Conservation (phyloP, 1,284 basidiomycete species). For the Boletellus sp. region DNA sequence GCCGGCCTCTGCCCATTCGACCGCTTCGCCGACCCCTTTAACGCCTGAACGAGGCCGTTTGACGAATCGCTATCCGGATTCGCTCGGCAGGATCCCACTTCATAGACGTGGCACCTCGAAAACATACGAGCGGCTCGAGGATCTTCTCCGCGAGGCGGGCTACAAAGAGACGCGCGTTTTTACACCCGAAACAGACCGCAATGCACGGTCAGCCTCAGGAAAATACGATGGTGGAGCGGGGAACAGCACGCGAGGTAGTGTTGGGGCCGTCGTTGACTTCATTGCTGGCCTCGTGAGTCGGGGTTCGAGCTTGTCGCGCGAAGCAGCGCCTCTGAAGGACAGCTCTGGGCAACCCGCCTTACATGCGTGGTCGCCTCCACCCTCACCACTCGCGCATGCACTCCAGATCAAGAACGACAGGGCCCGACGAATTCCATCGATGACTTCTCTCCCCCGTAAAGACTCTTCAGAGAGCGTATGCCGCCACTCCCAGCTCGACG, state of each 20-base stretch:
- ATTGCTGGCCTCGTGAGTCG: conserved; percentile 51
- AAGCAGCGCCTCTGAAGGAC: conserved; percentile 9
- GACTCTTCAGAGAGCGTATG: conserved; percentile 23
- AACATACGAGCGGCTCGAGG: conserved; percentile 78
- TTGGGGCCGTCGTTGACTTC: conserved; percentile 58
- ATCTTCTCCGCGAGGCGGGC: conserved; percentile 78
- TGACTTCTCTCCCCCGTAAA: conserved; percentile 16
- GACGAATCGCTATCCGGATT: conserved; percentile 50
- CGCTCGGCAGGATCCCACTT: conserved; percentile 59
- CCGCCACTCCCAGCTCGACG: conserved; percentile 11
- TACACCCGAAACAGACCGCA: conserved; percentile 73
- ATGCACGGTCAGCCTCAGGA: conserved; percentile 30
- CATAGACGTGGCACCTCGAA: conserved; percentile 73
- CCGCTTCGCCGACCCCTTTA: conserved; percentile 20
- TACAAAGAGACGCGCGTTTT: conserved; percentile 88
- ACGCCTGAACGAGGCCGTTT: conserved; percentile 41
- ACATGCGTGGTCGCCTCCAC: conserved; percentile 28
- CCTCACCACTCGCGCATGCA: conserved; percentile 32
- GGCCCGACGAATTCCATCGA: conserved; percentile 19
- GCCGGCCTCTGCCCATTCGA: conserved; percentile 8
- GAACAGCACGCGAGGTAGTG: conserved; percentile 34
- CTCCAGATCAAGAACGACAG: conserved; percentile 15
- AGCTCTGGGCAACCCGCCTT: conserved; percentile 3
- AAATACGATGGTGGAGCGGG: conserved; percentile 27
- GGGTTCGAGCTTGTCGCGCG: conserved; percentile 26